Percentiles rank a stretch among this genome's conserved stretches.
Conservation (phyloP, 768 basidiomycete species). For the Russula brevipes region DNA sequence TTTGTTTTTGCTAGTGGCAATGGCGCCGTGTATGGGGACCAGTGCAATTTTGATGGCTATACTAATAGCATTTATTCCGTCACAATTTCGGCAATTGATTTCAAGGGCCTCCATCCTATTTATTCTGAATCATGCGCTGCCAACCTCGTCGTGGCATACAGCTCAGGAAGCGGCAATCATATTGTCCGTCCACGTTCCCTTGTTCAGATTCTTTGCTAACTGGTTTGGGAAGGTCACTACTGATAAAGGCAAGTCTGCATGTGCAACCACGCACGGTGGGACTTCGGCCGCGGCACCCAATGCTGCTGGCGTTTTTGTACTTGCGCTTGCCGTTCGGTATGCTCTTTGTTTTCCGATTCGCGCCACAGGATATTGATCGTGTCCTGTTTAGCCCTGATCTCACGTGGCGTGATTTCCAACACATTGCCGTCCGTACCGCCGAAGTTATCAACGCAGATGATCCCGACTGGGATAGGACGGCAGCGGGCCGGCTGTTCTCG, state of each 20-base stretch:
- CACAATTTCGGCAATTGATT: slow-evolving; percentile 93
- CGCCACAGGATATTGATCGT: slow-evolving; percentile 11
- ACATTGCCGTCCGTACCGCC: slow-evolving; percentile 76
- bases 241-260: slow-evolving; percentile 80
- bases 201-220: slow-evolving; percentile 19
- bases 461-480: slow-evolving; percentile 88
- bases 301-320: slow-evolving; percentile 88
- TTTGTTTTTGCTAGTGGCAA: slow-evolving; percentile 98
- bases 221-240: slow-evolving; percentile 71
- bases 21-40: slow-evolving; percentile 84
- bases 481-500: slow-evolving; percentile 59
- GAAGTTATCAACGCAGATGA: slow-evolving; percentile 79
- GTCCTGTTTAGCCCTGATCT: slow-evolving; percentile 68
- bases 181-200: slow-evolving; percentile 57
- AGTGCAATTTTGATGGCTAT: slow-evolving; percentile 99
- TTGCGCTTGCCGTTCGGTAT: slow-evolving; percentile 83
- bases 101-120: slow-evolving; percentile 89
- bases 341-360: slow-evolving; percentile 25
- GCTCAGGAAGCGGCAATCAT: slow-evolving; percentile 87
- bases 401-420: slow-evolving; percentile 94
- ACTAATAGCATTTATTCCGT: slow-evolving; percentile 97
- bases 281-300: slow-evolving; percentile 98
- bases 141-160: slow-evolving; percentile 94
- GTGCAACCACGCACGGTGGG: slow-evolving; percentile 82
- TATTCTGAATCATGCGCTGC: slow-evolving; percentile 98